Conservation (phyloP, 768 basidiomycete species). For the Tulasnella sp. region DNA sequence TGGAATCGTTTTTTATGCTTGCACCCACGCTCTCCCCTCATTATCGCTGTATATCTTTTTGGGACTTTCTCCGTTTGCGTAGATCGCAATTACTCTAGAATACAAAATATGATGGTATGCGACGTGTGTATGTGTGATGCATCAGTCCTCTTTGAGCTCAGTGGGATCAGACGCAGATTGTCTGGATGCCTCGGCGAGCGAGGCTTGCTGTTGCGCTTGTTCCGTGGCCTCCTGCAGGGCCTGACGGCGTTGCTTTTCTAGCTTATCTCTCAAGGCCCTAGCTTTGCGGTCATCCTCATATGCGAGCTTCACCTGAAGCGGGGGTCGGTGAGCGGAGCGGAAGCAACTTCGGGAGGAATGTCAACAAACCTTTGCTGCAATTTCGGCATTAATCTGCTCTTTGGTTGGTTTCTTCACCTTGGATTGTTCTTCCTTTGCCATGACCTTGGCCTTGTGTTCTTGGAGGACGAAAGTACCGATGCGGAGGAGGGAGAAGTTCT, state of each 20-base stretch:
- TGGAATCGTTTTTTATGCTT: no score
- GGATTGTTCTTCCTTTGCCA: slow-evolving; percentile 37
- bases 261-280: slow-evolving; percentile 42
- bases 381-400: slow-evolving; percentile 45
- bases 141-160: no score
- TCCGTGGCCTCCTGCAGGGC: slow-evolving; percentile 23
- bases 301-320: slow-evolving; percentile 54
- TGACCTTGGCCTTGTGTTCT: slow-evolving; percentile 47
- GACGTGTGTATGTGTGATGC: no score
- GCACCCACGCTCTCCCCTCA: no score
- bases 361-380: slow-evolving; percentile 47
- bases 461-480: slow-evolving; percentile 53
- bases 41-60: no score
- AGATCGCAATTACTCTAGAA: no score
- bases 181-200: no score
- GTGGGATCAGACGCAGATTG: no score
- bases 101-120: no score
- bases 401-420: slow-evolving; percentile 40
- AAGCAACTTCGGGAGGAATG: slow-evolving; percentile 12
- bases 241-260: slow-evolving; percentile 42
- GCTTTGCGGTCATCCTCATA: slow-evolving; percentile 66
- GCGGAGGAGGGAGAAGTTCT: slow-evolving; percentile 38
- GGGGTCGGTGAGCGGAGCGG: neutral
- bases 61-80: no score
- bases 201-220: slow-evolving; percentile 3